phyloP scores from a whole-genome alignment of 345 rosid species.

The Eucalyptus brandiana region DNA sequence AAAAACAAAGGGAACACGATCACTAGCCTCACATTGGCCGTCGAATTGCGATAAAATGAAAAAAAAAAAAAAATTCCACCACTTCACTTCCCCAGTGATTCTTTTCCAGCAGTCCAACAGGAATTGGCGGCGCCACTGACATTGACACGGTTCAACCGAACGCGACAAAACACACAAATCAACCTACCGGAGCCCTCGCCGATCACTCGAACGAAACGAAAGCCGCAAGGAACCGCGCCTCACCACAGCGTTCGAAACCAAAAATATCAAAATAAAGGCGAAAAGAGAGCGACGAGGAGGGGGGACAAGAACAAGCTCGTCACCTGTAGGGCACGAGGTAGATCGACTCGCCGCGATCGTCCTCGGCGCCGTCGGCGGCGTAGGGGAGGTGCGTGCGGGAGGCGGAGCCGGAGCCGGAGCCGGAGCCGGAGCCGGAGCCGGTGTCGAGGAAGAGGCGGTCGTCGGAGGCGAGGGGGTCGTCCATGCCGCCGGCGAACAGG shows the following conservation, averaged over 20 bases:
- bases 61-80: not conserved
- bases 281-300: not conserved
- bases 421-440: not conserved
- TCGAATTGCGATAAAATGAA: not conserved
- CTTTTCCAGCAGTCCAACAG: not conserved
- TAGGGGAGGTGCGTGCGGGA: not conserved
- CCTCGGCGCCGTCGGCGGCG: not conserved
- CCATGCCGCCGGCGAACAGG: conserved; percentile 8
- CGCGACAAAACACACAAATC: not conserved
- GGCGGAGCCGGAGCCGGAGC: not conserved
- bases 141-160: not conserved
- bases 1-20: not conserved
- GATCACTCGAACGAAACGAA: not conserved
- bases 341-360: conserved; percentile 1
- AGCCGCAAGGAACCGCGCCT: not conserved
- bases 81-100: not conserved
- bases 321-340: conserved; percentile 51
- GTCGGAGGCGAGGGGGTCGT: conserved; percentile 7
- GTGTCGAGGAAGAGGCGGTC: conserved; percentile 5
- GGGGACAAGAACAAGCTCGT: not conserved
- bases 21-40: not conserved
- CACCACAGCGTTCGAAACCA: not conserved
- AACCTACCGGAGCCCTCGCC: not conserved
- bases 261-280: not conserved
- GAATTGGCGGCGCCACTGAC: not conserved